phyloP scores from a whole-genome alignment of 2,329 filamentous ascomycete genomes.

The Alternaria sp. region DNA sequence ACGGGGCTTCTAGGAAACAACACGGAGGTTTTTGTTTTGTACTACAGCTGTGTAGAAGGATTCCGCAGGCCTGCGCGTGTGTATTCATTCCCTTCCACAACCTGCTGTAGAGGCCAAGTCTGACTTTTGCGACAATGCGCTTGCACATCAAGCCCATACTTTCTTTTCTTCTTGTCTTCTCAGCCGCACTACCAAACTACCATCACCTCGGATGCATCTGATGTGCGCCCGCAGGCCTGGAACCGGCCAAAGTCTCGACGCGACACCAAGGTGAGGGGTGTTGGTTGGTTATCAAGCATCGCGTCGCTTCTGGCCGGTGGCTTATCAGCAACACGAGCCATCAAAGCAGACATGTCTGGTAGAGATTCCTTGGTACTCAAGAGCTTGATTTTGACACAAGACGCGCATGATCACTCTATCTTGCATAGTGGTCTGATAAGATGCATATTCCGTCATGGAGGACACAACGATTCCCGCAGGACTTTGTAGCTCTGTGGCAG shows the following conservation, averaged over 20 bases:
- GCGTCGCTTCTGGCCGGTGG: neutral
- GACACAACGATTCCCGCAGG: conserved; percentile 13
- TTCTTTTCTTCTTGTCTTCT: neutral
- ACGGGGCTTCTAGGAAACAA: too few species aligned
- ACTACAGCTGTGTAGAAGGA: too few species aligned
- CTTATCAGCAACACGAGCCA: neutral
- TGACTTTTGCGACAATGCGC: neutral
- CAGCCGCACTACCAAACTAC: neutral
- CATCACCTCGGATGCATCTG: neutral
- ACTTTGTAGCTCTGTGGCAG: conserved; percentile 11
- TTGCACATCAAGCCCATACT: neutral
- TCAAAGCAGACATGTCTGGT: neutral
- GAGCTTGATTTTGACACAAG: conserved; percentile 8
- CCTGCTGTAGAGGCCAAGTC: too few species aligned
- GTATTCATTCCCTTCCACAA: too few species aligned
- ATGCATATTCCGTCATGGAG: conserved; percentile 3
- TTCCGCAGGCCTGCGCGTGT: too few species aligned
- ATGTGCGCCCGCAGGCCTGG: neutral
- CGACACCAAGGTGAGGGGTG: conserved; percentile 8
- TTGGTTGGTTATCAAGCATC: neutral
- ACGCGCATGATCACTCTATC: conserved; percentile 14
- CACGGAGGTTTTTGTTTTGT: too few species aligned
- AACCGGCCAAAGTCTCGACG: neutral
- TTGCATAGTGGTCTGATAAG: conserved; percentile 9
- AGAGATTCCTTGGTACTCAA: conserved; percentile 4